Base-by-base conservation (phyloP, 192 early-diverging fungal genomes). In the Coemansia sp. region DNA sequence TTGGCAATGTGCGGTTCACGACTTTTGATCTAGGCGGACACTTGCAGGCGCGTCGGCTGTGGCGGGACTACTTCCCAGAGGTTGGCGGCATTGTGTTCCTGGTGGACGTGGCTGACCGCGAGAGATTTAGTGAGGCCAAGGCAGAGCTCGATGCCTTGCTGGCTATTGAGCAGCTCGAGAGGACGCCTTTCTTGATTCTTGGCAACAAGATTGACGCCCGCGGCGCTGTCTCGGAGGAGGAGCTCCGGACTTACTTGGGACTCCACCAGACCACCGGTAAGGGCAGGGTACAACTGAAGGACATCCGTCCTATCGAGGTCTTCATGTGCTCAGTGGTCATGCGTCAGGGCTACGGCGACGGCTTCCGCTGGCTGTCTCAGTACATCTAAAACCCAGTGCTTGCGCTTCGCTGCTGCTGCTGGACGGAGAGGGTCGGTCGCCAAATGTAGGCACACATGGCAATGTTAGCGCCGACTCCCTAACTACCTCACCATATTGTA, bases 271-370 rank as follows among this genome's bases (percentile, higher is more conserved):
- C 96, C 53, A 99, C 96, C 49, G 97, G 97, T 74, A 98, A 98
- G 88, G 97, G 97, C 81, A 98, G 96, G 86, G 91, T 95, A 43
- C 89, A 90, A 64, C 89, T 97, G 78, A 93, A 92, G 80, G 92
- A 95, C 75, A 93, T 96, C 74, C 90, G 97, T 64, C 94, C 97
- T 52, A 96, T 99, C 72, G 97, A 99, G 87, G 89, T 99, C 62
- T 99, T 96, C 78, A 99, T 99, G 97, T 97, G 95, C 88, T 98
- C 96, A 33, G 94, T 99, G 20, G 94, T 96, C 49, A 95, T 96
- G 93, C 90, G 92, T 86, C 94, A 96, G 87, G 97, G 97, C 81
- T 99, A 99, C 83, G 96, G 95, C 64, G 97, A 97, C 75, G 97
- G 90, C 79, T 94, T 94, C 88, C 89, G 90, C 74, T 94, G 93